These are phyloP conservation scores for Coemansia umbellata DNA, from an alignment of 192 early-diverging fungal genomes.

Conservation along the genomic window DNA sequence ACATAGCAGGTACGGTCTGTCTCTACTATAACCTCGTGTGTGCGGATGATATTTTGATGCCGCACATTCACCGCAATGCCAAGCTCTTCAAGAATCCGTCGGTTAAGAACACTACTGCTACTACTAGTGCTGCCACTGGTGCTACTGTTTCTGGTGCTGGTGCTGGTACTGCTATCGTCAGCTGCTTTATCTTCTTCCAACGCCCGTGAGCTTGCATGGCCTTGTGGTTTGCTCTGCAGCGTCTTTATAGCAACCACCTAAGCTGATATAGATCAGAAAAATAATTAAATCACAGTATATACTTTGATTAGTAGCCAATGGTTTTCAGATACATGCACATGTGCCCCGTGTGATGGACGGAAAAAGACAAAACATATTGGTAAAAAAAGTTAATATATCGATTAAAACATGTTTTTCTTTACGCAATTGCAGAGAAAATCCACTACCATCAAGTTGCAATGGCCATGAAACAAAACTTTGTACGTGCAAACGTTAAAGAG, in stretches of 20 bases:
- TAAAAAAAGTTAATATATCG: constrained; percentile 1
- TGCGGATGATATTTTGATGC: constrained; percentile 69
- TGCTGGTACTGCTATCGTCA: no score
- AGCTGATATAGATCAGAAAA: background rate
- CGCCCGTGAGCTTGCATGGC: background rate
- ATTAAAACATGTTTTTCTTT: no score
- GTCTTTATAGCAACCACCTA: constrained; percentile 49
- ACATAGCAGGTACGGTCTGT: constrained; percentile 56
- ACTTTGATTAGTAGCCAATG: no score
- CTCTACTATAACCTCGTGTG: constrained; percentile 64
- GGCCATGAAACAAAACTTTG: background rate
- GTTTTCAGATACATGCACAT: no score
- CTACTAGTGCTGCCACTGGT: no score
- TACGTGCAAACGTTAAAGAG: no score
- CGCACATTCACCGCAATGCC: constrained; percentile 47
- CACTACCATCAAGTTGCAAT: background rate
- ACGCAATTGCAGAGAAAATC: no score
- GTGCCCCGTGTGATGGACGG: no score
- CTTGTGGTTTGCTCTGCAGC: constrained; percentile 2
- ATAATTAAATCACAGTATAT: no score
- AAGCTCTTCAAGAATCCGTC: constrained; percentile 41
- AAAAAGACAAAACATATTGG: no score
- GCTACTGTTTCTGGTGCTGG: no score
- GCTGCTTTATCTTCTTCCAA: background rate
- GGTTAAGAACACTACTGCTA: constrained; percentile 7